phyloP scores from a whole-genome alignment of 2,329 filamentous ascomycete genomes.

The Aspergillus texensis region DNA sequence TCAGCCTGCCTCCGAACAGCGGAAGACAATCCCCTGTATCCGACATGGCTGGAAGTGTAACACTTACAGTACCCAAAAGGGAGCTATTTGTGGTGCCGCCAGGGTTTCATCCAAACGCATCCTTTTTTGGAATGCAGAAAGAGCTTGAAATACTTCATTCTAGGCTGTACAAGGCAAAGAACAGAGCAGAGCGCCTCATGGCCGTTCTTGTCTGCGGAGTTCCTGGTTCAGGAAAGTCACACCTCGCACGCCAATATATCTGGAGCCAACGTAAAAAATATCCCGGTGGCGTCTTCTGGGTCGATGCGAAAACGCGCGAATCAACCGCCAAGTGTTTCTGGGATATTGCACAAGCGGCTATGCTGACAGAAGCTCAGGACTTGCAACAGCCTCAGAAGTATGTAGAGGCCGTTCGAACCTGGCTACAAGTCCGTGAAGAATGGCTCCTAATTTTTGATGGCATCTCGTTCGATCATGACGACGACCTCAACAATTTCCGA shows the following conservation, averaged over 20 bases:
- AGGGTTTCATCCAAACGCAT: conserved; percentile 64
- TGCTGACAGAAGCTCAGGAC: conserved; percentile 49
- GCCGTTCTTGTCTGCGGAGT: conserved; percentile 67
- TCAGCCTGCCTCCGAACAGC: conserved; percentile 27
- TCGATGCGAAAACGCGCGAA: conserved; percentile 62
- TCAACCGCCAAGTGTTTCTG: conserved; percentile 66
- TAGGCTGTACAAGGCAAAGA: conserved; percentile 61
- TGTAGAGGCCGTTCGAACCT: conserved; percentile 60
- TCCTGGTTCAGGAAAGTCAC: conserved; percentile 69
- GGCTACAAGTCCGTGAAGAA: conserved; percentile 63
- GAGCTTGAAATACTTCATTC: conserved; percentile 62
- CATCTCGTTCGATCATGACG: conserved; percentile 62
- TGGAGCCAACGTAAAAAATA: conserved; percentile 62
- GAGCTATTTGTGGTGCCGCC: conserved; percentile 53
- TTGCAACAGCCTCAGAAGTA: conserved; percentile 49
- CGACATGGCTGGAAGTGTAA: conserved; percentile 26
- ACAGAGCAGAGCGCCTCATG: conserved; percentile 60
- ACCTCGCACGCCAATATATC: conserved; percentile 69
- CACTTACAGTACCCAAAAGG: conserved; percentile 24
- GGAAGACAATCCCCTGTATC: conserved; percentile 29
- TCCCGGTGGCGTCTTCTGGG: conserved; percentile 70
- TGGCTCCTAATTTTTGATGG: conserved; percentile 72
- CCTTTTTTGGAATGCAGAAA: conserved; percentile 63
- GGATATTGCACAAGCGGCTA: conserved; percentile 64
- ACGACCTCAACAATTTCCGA: conserved; percentile 53